Evolutionary conservation across 2,329 filamentous ascomycete species (phyloP), one percentile per base, ranked within the genome.

Genomic region (Penicillium sp.): DNA sequence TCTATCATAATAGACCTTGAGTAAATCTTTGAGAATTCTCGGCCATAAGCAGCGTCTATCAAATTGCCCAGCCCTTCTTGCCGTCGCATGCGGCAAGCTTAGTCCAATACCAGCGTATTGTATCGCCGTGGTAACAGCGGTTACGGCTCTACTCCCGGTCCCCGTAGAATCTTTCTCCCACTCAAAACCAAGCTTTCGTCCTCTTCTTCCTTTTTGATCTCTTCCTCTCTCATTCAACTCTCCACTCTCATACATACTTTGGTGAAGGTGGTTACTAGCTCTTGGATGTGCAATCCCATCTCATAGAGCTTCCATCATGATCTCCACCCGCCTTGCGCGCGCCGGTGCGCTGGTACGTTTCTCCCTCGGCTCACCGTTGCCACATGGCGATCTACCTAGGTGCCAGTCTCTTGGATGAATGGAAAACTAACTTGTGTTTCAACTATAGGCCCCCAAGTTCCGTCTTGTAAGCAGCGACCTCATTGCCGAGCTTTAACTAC

Each of bases 261-360:
- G 52, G 58, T 67, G 65, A 67, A 65, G 65, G 63, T 69, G 64
- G 64, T 59, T 64, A 57, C 51, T 62, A 55, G 55, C 59, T 62
- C 51, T 67, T 70, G 62, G 61, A 69, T 69, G 69, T 64, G 64
- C 64, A 61, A 62, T 65, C 63, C 60, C 58, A 61, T 61, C 59
- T 62, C 65, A 62, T 66, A 69, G 65, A 66, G 65, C 65, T 63
- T 64, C 58, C 66, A 72, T 64, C 61, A 75, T 75, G 72, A 71
- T 74, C 63, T 71, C 72, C 61, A 66, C 70, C 58, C 67, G 69
- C 67, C 66, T 74, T 59, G 66, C 70, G 66, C 72, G 72, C 65
- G 62, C 69, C 58, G 69, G 70, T 69, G 70, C 67, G 66, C 66
- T 74, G 70, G 72, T 75, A 70, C 58, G 72, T 70, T 31, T 50